Evolutionary conservation across 139 green algal genomes (phyloP), one percentile per base, ranked within the genome.

Genomic region (Asterochloris sp.): DNA sequence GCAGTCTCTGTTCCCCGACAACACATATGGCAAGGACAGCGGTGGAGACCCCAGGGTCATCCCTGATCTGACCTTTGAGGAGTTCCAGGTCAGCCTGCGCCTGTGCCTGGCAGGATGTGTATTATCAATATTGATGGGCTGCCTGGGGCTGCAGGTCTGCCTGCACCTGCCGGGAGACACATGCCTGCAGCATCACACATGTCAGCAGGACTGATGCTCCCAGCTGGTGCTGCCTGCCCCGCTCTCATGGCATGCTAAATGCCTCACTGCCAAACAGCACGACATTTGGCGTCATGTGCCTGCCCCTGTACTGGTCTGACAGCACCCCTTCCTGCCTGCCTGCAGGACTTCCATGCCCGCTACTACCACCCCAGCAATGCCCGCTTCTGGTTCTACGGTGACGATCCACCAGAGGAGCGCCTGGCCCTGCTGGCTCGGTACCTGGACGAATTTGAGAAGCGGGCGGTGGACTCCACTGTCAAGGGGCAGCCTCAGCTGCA

Each of bases 341-440:
- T 79, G 64, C 85, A 95, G 92, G 90, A 95, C 24, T 99, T 99
- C 89, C 97, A 99, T 89, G 83, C 80, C 19, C 91, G 93, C 29
- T 99, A 98, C 90, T 99, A 99, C 89, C 96, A 99, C 92, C 96
- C 96, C 71, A 93, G 82, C 86, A 98, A 98, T 83, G 89, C 94
- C 10, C 88, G 96, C 63, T 96, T 99, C 90, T 99, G 97, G 97
- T 98, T 99, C 91, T 99, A 98, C 80, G 97, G 97, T 60, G 96
- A 99, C 79, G 97, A 99, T 80, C 87, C 94, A 21, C 88, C 94
- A 0, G 84, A 94, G 69, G 90, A 98, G 89, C 92, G 97, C 28
- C 92, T 99, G 76, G 75, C 86, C 69, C 87, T 97, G 66, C 85
- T 99, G 64, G 87, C 88, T 71, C 76, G 76, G 6, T 98, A 95